Evolutionary conservation across 2,329 filamentous ascomycete genomes (phyloP).

Genomic region (Botryosphaeria dothidea): DNA sequence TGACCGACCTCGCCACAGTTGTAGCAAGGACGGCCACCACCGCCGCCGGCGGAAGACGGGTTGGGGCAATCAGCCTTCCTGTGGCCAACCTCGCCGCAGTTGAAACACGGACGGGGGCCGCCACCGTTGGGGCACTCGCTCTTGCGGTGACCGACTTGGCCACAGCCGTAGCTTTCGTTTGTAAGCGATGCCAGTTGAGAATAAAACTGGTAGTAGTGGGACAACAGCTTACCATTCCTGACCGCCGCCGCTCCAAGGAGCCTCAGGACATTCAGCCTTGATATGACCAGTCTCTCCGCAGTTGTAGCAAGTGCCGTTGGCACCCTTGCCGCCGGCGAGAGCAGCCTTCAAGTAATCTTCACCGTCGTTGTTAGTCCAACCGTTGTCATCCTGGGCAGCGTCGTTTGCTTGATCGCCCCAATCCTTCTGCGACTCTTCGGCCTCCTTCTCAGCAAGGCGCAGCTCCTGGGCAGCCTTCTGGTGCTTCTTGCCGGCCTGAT

Average conservation of each 20-base stretch:
- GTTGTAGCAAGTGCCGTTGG: conserved; percentile 23
- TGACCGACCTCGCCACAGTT: conserved; percentile 34
- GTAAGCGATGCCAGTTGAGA: background rate
- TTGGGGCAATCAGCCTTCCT: conserved; percentile 31
- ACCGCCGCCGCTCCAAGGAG: conserved; percentile 19
- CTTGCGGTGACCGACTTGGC: conserved; percentile 27
- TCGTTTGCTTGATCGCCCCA: conserved; percentile 15
- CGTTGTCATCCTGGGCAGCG: conserved; percentile 18
- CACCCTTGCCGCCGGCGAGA: background rate
- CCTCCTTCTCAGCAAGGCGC: background rate
- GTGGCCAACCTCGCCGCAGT: conserved; percentile 31
- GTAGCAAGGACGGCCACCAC: conserved; percentile 24
- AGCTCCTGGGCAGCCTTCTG: conserved; percentile 18
- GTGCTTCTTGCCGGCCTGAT: conserved; percentile 37
- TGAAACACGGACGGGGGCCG: conserved; percentile 12
- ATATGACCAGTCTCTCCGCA: conserved; percentile 33
- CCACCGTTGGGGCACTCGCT: background rate
- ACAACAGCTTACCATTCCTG: background rate
- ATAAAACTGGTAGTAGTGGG: background rate
- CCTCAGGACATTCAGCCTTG: conserved; percentile 28
- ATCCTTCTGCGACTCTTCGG: background rate
- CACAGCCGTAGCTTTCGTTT: conserved; percentile 25
- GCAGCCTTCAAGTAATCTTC: conserved; percentile 18
- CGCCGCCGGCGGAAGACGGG: conserved; percentile 19
- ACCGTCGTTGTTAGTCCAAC: conserved; percentile 19